Evolutionary conservation across 768 basidiomycete species (phyloP), one percentile per base, ranked within the genome.

Genomic region (Antrodiella citrinella): DNA sequence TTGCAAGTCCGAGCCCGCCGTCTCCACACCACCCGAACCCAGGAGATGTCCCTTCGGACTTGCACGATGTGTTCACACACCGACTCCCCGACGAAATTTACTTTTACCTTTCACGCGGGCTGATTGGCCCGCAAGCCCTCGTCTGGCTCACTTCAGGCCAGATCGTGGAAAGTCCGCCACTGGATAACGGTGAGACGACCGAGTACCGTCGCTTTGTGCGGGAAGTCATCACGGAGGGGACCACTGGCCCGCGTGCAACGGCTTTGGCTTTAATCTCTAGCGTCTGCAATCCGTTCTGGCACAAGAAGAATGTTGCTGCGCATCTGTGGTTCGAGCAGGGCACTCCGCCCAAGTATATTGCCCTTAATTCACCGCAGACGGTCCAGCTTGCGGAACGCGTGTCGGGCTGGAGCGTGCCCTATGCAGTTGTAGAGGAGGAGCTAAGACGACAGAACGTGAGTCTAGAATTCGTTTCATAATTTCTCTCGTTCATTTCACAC

Each of bases 21-120:
- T 78, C 81, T 59, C 78, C 81, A 54, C 80, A 82, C 57, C 81
- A 85, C 52, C 80, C 86, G 39, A 91, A 90, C 0, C 80, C 86
- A 0, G 82, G 84, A 22, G 96, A 98, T 61, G 84, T 98, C 51
- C 96, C 96, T 2, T 65, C 69, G 45, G 95, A 98, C 67, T 70
- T 99, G 35, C 89, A 95, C 62, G 92, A 96, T 48, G 88, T 98
- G 53, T 98, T 97, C 71, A 94, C 92, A 9, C 73, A 90, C 66
- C 85, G 92, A 42, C 75, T 99, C 21, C 95, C 95, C 1, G 96
- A 98, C 65, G 93, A 98, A 64, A 77, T 97, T 51, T 98, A 94
- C 71, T 97, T 85, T 67, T 96, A 97, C 65, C 78, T 98, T 56
- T 96, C 92, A 35, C 84, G 92, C 15, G 95, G 96, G 4, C 77